Conservation (phyloP, 768 basidiomycete species). For the Leccinum olivaceopallidum region DNA sequence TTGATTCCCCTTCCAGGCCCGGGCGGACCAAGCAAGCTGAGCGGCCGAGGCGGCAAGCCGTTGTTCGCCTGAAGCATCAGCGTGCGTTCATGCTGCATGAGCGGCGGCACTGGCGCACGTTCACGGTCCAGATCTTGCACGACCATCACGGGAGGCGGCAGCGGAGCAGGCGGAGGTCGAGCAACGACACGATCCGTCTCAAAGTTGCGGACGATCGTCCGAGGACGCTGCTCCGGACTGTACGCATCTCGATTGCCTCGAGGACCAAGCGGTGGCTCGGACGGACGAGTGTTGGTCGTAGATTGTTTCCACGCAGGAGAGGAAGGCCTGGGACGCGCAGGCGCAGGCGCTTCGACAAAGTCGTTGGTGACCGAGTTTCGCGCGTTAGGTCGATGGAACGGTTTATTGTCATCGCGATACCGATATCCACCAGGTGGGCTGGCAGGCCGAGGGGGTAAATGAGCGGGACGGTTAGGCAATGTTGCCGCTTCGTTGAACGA, state of each 20-base stretch:
- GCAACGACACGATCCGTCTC: slow-evolving; percentile 1
- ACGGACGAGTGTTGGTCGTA: slow-evolving; percentile 5
- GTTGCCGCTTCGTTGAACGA: slow-evolving; percentile 15
- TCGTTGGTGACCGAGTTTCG: slow-evolving; percentile 9
- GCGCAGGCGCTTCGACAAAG: slow-evolving; percentile 2
- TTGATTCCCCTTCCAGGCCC: slow-evolving; percentile 19
- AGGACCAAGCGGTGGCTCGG: slow-evolving; percentile 7
- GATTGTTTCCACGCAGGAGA: slow-evolving; percentile 4
- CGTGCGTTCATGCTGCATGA: slow-evolving; percentile 35
- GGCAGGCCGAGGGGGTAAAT: slow-evolving; percentile 26
- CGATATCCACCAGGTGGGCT: slow-evolving; percentile 19
- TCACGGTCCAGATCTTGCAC: slow-evolving; percentile 12
- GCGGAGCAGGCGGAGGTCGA: not conserved
- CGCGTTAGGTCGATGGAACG: not conserved
- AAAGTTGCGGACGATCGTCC: slow-evolving; percentile 13
- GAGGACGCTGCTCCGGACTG: slow-evolving; percentile 12
- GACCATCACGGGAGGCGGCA: slow-evolving; percentile 1
- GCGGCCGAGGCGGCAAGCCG: slow-evolving; percentile 31
- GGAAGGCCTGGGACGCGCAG: slow-evolving; percentile 5
- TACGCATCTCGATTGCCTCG: slow-evolving; percentile 12
- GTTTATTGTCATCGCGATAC: slow-evolving; percentile 9
- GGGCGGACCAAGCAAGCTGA: slow-evolving; percentile 13
- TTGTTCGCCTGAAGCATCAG: slow-evolving; percentile 28
- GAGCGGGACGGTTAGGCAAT: slow-evolving; percentile 11
- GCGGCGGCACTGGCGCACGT: slow-evolving; percentile 13